These are phyloP conservation scores for Aspergillus ellipticus DNA, from an alignment of 495 filamentous ascomycete species.

Conservation along the genomic window DNA sequence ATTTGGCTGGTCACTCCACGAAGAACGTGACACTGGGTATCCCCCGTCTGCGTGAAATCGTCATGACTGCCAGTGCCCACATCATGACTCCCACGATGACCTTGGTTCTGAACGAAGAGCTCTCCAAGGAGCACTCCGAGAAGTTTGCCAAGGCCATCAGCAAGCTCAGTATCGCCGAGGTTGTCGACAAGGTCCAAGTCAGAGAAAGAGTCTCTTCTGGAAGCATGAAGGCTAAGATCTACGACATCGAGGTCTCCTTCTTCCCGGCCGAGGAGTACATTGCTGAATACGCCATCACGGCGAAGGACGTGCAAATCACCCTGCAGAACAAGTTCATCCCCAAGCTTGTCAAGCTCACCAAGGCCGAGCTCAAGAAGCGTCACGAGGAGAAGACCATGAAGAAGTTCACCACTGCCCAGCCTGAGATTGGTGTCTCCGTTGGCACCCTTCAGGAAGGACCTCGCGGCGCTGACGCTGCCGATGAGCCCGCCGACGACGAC, in stretches of 20 bases:
- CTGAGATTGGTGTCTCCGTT: slow-evolving; percentile 75
- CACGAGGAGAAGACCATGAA: slow-evolving; percentile 57
- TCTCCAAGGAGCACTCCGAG: slow-evolving; percentile 65
- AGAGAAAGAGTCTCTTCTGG: slow-evolving; percentile 67
- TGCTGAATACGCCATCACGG: slow-evolving; percentile 76
- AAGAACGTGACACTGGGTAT: slow-evolving; percentile 99
- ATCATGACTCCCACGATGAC: slow-evolving; percentile 95
- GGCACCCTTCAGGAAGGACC: slow-evolving; percentile 62
- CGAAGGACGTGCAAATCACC: slow-evolving; percentile 68
- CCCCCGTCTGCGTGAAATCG: slow-evolving; percentile 92
- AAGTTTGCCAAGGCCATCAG: slow-evolving; percentile 89
- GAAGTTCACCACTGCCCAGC: slow-evolving; percentile 62
- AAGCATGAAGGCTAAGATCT: slow-evolving; percentile 73
- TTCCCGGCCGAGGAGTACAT: slow-evolving; percentile 82
- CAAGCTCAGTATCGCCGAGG: slow-evolving; percentile 79
- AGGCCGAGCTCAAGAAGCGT: slow-evolving; percentile 77
- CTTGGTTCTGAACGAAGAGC: slow-evolving; percentile 68
- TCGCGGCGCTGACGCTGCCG: slow-evolving; percentile 49
- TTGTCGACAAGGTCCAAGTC: slow-evolving; percentile 78
- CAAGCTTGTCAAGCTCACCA: slow-evolving; percentile 60
- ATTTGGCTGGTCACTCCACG: slow-evolving; percentile 95
- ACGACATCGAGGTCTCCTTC: slow-evolving; percentile 74
- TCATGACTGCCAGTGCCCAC: slow-evolving; percentile 88
- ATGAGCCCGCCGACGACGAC: slow-evolving; percentile 66
- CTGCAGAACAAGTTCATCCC: slow-evolving; percentile 79